Conservation (phyloP, 2,329 filamentous ascomycete species). For the Neonectria ditissima region DNA sequence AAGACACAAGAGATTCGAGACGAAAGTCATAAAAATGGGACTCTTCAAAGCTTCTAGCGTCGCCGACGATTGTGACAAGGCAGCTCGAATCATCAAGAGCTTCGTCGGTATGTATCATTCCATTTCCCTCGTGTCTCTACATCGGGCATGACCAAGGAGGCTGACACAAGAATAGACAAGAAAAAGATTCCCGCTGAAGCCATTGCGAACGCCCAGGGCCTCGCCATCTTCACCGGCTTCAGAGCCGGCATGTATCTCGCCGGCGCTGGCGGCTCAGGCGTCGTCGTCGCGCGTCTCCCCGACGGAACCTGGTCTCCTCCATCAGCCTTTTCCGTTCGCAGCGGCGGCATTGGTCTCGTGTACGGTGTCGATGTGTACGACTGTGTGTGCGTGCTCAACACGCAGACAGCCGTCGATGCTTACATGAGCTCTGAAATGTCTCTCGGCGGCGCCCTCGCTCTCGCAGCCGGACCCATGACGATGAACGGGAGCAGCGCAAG, state of each 20-base stretch:
- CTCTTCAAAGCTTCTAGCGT: too few relatives aligned
- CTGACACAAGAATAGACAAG: constrained; percentile 20
- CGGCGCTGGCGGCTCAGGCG: constrained; percentile 67
- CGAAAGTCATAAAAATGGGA: too few relatives aligned
- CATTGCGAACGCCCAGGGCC: constrained; percentile 65
- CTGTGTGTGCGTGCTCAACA: constrained; percentile 80
- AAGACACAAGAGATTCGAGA: too few relatives aligned
- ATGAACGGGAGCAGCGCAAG: constrained; percentile 65
- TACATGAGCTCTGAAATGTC: constrained; percentile 75
- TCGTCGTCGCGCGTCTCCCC: constrained; percentile 63
- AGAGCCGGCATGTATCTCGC: constrained; percentile 68
- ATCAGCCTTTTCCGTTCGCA: constrained; percentile 78
- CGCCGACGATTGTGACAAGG: constrained; percentile 3
- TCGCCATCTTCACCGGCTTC: constrained; percentile 71
- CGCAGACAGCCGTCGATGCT: constrained; percentile 72
- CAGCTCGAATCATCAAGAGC: neutral
- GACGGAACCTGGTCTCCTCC: constrained; percentile 76
- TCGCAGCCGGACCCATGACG: constrained; percentile 64
- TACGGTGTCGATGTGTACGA: constrained; percentile 82
- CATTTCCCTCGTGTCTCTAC: neutral
- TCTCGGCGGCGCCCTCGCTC: constrained; percentile 75
- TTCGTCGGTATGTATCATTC: neutral
- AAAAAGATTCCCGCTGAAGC: constrained; percentile 54
- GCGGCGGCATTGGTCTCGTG: constrained; percentile 75
- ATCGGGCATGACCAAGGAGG: neutral